Conservation (phyloP, 2,329 filamentous ascomycete species). For the Fusarium sp. region DNA sequence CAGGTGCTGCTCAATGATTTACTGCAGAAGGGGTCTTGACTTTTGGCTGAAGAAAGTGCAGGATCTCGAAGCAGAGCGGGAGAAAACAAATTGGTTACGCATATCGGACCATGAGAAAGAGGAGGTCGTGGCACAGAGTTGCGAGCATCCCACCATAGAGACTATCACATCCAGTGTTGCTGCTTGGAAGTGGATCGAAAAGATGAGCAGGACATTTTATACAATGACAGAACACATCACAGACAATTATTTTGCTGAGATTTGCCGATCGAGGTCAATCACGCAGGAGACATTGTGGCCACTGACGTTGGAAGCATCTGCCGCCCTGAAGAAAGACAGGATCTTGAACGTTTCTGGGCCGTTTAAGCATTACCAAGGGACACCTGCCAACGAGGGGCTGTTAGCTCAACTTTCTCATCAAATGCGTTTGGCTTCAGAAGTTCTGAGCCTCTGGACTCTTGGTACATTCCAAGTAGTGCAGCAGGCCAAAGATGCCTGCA, state of each 20-base stretch:
- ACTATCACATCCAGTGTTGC: accelerated
- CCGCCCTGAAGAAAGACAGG: accelerated
- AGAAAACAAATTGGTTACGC: accelerated
- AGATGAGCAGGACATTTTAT: accelerated
- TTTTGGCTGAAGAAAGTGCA: neutral
- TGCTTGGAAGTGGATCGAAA: accelerated
- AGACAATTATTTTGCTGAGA: accelerated
- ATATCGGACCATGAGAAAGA: accelerated
- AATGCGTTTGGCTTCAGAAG: neutral
- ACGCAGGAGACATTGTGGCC: neutral
- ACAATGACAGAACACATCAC: neutral
- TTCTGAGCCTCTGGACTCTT: neutral
- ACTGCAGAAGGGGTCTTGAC: neutral
- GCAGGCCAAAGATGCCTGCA: neutral
- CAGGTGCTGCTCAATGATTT: neutral
- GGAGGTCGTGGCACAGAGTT: accelerated
- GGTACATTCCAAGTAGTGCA: neutral
- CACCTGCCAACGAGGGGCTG: accelerated
- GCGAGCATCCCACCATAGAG: neutral
- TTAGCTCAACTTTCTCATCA: neutral
- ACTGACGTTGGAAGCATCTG: neutral
- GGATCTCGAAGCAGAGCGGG: neutral
- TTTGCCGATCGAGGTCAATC: neutral
- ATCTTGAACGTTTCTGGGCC: accelerated
- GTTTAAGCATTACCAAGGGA: accelerated